Evolutionary conservation across 495 filamentous ascomycete genomes (phyloP).

Genomic region (Neurospora sp.): DNA sequence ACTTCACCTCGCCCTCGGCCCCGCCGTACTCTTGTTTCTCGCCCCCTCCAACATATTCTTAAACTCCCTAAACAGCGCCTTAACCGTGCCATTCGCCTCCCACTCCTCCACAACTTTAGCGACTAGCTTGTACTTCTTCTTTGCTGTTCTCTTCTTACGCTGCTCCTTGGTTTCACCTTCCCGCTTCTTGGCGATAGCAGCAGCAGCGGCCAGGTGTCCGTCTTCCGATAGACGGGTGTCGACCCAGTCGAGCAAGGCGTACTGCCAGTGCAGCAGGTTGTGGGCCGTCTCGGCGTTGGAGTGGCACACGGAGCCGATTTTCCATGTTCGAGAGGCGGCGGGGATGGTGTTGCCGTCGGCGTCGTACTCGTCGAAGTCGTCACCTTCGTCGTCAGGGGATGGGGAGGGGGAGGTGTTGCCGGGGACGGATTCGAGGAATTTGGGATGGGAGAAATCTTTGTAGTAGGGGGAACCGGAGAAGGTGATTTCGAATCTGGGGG

Average conservation of each 20-base stretch:
- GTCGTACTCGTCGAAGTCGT: slow-evolving; percentile 26
- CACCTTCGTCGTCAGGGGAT: slow-evolving; percentile 30
- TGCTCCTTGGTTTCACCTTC: slow-evolving; percentile 29
- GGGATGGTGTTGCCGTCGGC: slow-evolving; percentile 28
- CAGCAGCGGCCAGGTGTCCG: slow-evolving; percentile 34
- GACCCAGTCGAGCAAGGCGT: slow-evolving; percentile 61
- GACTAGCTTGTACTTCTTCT: slow-evolving; percentile 43
- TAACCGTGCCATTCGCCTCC: slow-evolving; percentile 16
- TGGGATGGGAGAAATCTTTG: slow-evolving; percentile 32
- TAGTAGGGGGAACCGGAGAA: slow-evolving; percentile 64
- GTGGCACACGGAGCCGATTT: slow-evolving; percentile 43
- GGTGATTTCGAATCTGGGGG: slow-evolving; percentile 34
- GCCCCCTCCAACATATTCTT: slow-evolving; percentile 26
- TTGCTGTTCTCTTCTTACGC: slow-evolving; percentile 25
- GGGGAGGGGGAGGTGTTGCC: slow-evolving; percentile 5
- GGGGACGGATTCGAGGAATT: slow-evolving; percentile 49
- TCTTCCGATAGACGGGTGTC: slow-evolving; percentile 46
- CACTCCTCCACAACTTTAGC: slow-evolving; percentile 33
- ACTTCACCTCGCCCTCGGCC: not conserved
- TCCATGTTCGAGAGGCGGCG: slow-evolving; percentile 27
- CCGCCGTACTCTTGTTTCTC: slow-evolving; percentile 21
- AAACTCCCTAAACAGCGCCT: slow-evolving; percentile 25
- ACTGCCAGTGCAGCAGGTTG: slow-evolving; percentile 64
- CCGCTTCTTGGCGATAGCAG: not conserved
- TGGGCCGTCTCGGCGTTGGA: slow-evolving; percentile 61